These are phyloP conservation scores for Suillus plorans DNA, from an alignment of 768 basidiomycete species.

Conservation along the genomic window DNA sequence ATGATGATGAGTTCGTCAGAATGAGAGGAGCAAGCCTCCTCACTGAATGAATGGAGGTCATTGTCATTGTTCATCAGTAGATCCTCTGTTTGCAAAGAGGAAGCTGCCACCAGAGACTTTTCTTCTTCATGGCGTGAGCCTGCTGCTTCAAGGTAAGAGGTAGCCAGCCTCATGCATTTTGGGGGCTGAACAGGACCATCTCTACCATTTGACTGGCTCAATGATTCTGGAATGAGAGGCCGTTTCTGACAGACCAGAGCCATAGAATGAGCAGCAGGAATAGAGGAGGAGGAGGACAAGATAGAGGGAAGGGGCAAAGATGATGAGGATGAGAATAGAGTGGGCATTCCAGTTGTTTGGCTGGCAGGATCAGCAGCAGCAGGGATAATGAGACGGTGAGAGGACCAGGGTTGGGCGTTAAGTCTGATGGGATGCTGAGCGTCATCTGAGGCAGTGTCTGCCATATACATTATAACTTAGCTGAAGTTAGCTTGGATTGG, in stretches of 20 bases:
- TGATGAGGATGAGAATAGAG: not conserved
- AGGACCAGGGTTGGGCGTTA: not conserved
- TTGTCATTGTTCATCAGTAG: not conserved
- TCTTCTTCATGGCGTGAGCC: not conserved
- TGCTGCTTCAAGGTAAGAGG: not conserved
- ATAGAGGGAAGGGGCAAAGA: too few species aligned
- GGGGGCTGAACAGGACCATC: not conserved
- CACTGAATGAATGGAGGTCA: not conserved
- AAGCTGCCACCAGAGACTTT: not conserved
- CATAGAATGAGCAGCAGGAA: not conserved
- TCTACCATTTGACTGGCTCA: not conserved
- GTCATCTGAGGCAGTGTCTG: too few species aligned
- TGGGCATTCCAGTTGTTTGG: not conserved
- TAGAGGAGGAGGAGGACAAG: not conserved
- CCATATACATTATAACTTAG: not conserved
- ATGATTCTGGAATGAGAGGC: not conserved
- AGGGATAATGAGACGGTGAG: not conserved
- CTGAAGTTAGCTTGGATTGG: not conserved
- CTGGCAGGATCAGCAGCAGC: not conserved
- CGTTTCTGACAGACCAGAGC: not conserved
- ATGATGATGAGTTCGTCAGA: not conserved
- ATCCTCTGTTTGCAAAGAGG: not conserved
- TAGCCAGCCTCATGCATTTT: not conserved
- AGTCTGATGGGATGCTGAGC: not conserved
- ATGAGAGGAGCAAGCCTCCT: not conserved